Evolutionary conservation across 148 eudicot species (phyloP).

Genomic region (Cornus controversa): DNA sequence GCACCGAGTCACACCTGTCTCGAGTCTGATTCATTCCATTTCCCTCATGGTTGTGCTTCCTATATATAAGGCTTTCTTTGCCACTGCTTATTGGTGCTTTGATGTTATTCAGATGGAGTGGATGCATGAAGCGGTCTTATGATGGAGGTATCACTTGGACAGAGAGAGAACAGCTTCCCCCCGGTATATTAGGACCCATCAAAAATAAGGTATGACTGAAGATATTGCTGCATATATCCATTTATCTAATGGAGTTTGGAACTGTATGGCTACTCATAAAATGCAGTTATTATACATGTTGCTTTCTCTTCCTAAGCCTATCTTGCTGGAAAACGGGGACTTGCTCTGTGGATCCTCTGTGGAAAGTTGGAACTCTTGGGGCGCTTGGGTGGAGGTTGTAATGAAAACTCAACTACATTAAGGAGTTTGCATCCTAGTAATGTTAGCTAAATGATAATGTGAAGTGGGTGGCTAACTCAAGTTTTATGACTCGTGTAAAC

Average conservation of each 20-base stretch:
- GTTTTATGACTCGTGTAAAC: constrained; percentile 18
- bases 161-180: constrained; percentile 83
- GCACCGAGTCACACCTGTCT: too few relatives aligned
- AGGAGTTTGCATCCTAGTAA: not conserved
- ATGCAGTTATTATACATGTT: not conserved
- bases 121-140: constrained; percentile 82
- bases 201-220: constrained; percentile 66
- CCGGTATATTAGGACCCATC: constrained; percentile 87
- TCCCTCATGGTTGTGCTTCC: too few relatives aligned
- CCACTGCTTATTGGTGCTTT: constrained; percentile 6
- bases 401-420: not conserved
- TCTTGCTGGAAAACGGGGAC: constrained; percentile 68
- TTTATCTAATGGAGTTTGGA: not conserved
- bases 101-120: constrained; percentile 74
- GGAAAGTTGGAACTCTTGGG: constrained; percentile 99
- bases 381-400: constrained; percentile 90
- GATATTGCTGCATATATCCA: not conserved
- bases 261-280: not conserved
- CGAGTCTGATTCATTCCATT: too few relatives aligned
- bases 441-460: not conserved
- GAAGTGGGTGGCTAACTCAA: constrained; percentile 5
- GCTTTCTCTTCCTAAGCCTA: constrained; percentile 51
- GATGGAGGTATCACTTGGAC: constrained; percentile 91
- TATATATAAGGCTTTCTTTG: not conserved
- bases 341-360: constrained; percentile 95